Percentiles rank a stretch among this genome's conserved stretches.
Evolutionary conservation across 345 rosid species (phyloP).

Genomic region (Tarenaya hassleriana): DNA sequence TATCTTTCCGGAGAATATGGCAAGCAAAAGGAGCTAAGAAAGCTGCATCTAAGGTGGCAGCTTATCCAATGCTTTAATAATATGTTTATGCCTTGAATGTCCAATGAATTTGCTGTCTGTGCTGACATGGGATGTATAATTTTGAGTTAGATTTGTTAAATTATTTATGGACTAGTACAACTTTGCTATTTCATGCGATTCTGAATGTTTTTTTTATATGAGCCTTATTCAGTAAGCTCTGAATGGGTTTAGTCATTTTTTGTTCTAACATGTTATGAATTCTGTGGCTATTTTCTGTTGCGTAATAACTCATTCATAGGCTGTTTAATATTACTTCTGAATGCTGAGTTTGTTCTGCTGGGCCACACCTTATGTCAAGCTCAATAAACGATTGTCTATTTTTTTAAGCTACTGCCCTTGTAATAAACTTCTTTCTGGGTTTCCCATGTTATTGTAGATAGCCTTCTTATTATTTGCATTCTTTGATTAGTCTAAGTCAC

Average conservation of each 20-base stretch:
- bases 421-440: no score
- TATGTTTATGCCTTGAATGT: constrained; percentile 20
- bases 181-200: no score
- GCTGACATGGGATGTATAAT: no score
- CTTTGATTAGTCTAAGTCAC: constrained; percentile 13
- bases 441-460: constrained; percentile 17
- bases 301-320: constrained; percentile 6
- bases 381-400: constrained; percentile 3
- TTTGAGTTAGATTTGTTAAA: no score
- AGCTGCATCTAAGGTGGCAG: constrained; percentile 74
- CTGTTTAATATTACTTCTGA: constrained; percentile 3
- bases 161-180: no score
- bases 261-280: constrained; percentile 15
- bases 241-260: constrained; percentile 21
- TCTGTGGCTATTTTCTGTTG: constrained; percentile 7
- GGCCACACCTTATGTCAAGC: constrained; percentile 5
- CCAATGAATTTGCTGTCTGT: background rate
- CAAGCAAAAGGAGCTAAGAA: constrained; percentile 80
- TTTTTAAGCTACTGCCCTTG: no score
- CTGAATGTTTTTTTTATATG: constrained; percentile 13
- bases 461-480: constrained; percentile 10
- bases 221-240: constrained; percentile 13
- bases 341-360: background rate
- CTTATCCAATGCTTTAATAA: constrained; percentile 16
- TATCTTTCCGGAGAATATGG: constrained; percentile 86